phyloP scores from a whole-genome alignment of 1,139 yeast species.

The Geotrichum cucujoidarum region DNA sequence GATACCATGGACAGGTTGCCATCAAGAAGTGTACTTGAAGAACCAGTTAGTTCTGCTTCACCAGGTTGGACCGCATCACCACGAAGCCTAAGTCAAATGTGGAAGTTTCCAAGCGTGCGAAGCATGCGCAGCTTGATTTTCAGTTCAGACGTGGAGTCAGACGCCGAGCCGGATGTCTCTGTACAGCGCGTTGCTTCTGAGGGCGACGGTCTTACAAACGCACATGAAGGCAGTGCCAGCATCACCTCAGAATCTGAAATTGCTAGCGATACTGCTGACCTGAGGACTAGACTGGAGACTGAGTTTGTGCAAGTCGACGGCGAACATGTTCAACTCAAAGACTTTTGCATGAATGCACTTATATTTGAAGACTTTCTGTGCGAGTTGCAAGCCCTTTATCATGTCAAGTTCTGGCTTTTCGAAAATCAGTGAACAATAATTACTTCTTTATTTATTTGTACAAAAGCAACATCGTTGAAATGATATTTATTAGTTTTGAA shows the following conservation, averaged over 20 bases:
- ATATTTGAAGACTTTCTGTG: constrained; percentile 17
- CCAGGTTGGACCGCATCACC: constrained; percentile 6
- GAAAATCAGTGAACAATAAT: constrained; percentile 1
- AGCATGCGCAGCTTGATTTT: no score
- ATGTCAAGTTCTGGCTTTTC: constrained; percentile 12
- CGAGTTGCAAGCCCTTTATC: constrained; percentile 15
- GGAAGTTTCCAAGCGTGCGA: no score
- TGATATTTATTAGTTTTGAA: not conserved
- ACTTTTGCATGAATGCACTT: constrained; percentile 13
- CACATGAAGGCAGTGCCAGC: not conserved
- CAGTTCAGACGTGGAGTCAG: no score
- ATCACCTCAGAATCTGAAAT: not conserved
- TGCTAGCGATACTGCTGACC: not conserved
- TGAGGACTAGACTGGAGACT: not conserved
- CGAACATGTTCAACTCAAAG: not conserved
- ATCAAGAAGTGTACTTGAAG: not conserved
- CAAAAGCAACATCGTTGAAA: not conserved
- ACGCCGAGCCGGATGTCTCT: no score
- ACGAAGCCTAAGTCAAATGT: no score
- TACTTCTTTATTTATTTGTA: not conserved
- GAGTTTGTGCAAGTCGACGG: not conserved
- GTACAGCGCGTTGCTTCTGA: not conserved
- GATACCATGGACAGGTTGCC: not conserved
- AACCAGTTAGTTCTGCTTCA: not conserved
- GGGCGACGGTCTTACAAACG: not conserved